A percentile compares a stretch with the other conserved stretches of the same genome.
These are phyloP conservation scores for Puccinia hordei DNA, from an alignment of 1,284 basidiomycete species.

Conservation along the genomic window DNA sequence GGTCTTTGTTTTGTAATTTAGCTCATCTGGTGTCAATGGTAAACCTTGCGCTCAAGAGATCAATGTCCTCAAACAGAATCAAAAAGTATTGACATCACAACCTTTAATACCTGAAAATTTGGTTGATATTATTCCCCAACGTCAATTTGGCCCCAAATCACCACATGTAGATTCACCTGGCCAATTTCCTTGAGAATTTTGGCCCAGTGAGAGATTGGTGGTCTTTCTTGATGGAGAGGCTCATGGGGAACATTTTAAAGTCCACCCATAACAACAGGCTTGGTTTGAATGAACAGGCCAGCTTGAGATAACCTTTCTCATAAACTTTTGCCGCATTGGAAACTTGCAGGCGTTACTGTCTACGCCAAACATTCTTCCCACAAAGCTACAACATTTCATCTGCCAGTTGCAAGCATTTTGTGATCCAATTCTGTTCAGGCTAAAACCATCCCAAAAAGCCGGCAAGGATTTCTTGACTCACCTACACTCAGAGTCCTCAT, in stretches of 20 bases:
- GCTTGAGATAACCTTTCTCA: slow-evolving; percentile 31
- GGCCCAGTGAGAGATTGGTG: too few species aligned
- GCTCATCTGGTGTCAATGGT: slow-evolving; percentile 27
- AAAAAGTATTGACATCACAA: slow-evolving; percentile 11
- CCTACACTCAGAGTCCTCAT: too few species aligned
- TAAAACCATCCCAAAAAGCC: neutral
- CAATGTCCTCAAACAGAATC: neutral
- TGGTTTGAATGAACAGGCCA: slow-evolving; percentile 23
- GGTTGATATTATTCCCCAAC: neutral
- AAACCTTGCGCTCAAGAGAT: slow-evolving; percentile 16
- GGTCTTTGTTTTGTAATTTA: slow-evolving; percentile 27
- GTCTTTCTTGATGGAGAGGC: too few species aligned
- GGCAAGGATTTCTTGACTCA: too few species aligned
- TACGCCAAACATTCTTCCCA: too few species aligned
- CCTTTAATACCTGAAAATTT: slow-evolving; percentile 24
- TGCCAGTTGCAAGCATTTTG: neutral
- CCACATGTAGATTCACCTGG: too few species aligned
- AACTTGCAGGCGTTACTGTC: too few species aligned
- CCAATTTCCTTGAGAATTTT: too few species aligned
- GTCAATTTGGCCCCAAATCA: slow-evolving; percentile 12
- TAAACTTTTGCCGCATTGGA: too few species aligned
- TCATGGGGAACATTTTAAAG: too few species aligned
- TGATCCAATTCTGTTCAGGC: neutral
- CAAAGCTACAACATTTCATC: too few species aligned
- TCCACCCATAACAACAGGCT: slow-evolving; percentile 30